Conservation (phyloP, 148 eudicot species). For the Silene latifolia region DNA sequence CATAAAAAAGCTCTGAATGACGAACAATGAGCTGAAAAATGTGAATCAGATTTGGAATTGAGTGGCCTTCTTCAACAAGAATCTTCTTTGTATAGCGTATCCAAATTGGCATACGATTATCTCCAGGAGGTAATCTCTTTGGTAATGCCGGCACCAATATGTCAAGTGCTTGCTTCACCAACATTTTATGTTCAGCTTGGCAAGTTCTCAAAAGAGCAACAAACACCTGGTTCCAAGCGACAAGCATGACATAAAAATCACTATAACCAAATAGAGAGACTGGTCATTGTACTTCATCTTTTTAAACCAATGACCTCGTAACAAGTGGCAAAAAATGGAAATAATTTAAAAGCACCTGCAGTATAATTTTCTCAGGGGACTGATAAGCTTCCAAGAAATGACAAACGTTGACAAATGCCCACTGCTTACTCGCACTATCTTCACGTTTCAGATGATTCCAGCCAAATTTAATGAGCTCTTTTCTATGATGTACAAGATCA, state of each 20-base stretch:
- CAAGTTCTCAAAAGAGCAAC: constrained; percentile 96
- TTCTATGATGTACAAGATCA: constrained; percentile 92
- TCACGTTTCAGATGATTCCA: constrained; percentile 99
- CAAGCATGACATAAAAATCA: background rate
- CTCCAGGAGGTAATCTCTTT: constrained; percentile 85
- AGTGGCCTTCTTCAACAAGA: constrained; percentile 98
- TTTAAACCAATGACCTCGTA: background rate
- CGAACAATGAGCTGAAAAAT: constrained; percentile 98
- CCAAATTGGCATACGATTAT: constrained; percentile 99
- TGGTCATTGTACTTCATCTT: background rate
- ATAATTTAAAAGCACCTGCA: constrained; percentile 56
- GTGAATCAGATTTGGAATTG: constrained; percentile 91
- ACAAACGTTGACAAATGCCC: constrained; percentile 99
- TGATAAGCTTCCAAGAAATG: constrained; percentile 98
- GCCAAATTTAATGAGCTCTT: constrained; percentile 97
- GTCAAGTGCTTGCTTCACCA: constrained; percentile 97
- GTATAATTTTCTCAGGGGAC: constrained; percentile 97
- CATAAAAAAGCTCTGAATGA: constrained; percentile 96
- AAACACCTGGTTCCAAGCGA: constrained; percentile 61
- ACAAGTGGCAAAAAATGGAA: background rate
- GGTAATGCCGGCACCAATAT: constrained; percentile 99
- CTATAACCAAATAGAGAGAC: background rate
- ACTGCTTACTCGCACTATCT: constrained; percentile 99
- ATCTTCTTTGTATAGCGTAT: constrained; percentile 97
- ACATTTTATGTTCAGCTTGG: constrained; percentile 98